Conservation (phyloP, 306 rosid genomes). For the Rosa lucieae region DNA sequence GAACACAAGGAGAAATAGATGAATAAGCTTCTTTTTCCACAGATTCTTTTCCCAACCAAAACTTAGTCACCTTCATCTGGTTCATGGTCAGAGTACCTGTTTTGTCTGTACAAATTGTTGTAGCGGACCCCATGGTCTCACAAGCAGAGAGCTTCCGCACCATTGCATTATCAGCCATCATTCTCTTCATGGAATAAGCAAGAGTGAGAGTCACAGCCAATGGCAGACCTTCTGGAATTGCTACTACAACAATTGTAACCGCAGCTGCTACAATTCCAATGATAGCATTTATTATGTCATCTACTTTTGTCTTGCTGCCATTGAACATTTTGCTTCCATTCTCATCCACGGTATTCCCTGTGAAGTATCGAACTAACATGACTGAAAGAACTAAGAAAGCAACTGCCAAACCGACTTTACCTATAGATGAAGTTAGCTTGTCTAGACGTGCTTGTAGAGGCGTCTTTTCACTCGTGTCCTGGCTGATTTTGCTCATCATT, state of each 20-base stretch:
- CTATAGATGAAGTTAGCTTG: conserved; percentile 39
- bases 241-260: conserved; percentile 44
- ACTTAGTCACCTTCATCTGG: conserved; percentile 45
- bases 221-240: conserved; percentile 54
- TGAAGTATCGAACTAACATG: conserved; percentile 28
- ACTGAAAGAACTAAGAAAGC: conserved; percentile 34
- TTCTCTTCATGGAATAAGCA: conserved; percentile 44
- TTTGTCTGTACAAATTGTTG: conserved; percentile 48
- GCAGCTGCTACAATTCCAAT: conserved; percentile 40
- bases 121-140: conserved; percentile 52
- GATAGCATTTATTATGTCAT: conserved; percentile 34
- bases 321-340: conserved; percentile 29
- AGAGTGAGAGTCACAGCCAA: neutral
- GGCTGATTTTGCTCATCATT: conserved; percentile 44
- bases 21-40: neutral
- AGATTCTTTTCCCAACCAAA: conserved; percentile 36
- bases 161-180: conserved; percentile 50
- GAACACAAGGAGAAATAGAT: conserved; percentile 15
- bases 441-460: conserved; percentile 40
- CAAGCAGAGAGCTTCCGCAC: conserved; percentile 51
- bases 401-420: conserved; percentile 42
- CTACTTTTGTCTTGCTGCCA: conserved; percentile 27
- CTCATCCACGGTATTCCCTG: conserved; percentile 37
- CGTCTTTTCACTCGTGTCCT: conserved; percentile 24
- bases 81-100: conserved; percentile 51